phyloP scores from a whole-genome alignment of 345 rosid genomes.

The Limnanthes douglasii region DNA sequence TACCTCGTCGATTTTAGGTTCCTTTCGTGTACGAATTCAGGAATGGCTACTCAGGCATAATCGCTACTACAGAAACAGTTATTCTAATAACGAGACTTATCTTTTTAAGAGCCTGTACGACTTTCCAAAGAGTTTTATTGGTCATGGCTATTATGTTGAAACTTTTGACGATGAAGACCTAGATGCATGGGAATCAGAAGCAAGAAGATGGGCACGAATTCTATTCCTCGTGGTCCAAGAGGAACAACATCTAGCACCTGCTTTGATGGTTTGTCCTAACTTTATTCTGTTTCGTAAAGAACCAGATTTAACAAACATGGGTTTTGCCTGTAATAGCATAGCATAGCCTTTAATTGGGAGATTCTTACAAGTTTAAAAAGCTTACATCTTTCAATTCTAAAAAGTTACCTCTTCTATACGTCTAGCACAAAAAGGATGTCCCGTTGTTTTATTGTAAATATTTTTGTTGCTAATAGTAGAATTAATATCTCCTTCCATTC shows the following conservation, averaged over 20 bases:
- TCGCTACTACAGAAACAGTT: conserved; percentile 10
- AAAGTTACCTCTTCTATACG: no score
- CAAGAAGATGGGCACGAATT: conserved; percentile 70
- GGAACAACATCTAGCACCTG: conserved; percentile 33
- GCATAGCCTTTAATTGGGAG: no score
- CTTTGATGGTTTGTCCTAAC: conserved; percentile 37
- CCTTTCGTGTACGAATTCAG: conserved; percentile 30
- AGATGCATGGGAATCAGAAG: conserved; percentile 75
- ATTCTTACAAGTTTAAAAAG: no score
- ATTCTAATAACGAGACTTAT: conserved; percentile 12
- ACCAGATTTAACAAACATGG: no score
- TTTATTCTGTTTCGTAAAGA: no score
- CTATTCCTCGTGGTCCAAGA: conserved; percentile 37
- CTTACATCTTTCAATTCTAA: no score
- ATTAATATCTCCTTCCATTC: no score
- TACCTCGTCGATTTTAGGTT: conserved; percentile 16
- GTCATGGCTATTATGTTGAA: conserved; percentile 15
- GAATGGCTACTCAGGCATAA: conserved; percentile 51
- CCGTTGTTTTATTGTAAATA: no score
- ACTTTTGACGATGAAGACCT: conserved; percentile 75
- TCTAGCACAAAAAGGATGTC: no score
- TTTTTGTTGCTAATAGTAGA: no score
- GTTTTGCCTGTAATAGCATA: not conserved
- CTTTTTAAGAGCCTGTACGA: conserved; percentile 41
- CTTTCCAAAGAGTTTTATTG: conserved; percentile 36